These are phyloP conservation scores for Dimargaris xerosporica DNA, from an alignment of 192 early-diverging fungal genomes.

Conservation along the genomic window DNA sequence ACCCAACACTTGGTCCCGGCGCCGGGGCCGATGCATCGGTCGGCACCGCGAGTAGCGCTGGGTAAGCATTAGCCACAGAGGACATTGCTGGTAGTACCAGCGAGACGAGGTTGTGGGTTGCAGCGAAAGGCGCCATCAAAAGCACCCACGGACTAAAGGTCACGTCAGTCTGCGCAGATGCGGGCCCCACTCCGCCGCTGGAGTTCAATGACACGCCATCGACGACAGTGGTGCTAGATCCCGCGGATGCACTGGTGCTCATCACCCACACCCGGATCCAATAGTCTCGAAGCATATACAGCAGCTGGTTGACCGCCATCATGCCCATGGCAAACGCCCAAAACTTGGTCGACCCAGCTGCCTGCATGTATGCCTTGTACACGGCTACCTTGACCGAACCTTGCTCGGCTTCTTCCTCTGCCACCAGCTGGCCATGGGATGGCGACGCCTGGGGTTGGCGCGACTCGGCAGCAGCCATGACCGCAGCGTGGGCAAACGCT, in stretches of 20 bases:
- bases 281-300: slow-evolving; percentile 38
- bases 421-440: slow-evolving; percentile 47
- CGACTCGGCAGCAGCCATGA: slow-evolving; percentile 21
- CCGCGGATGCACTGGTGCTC: background rate
- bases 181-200: background rate
- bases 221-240: background rate
- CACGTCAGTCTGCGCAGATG: background rate
- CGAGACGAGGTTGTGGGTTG: too few species aligned
- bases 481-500: slow-evolving; percentile 14
- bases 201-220: background rate
- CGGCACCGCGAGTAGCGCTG: background rate
- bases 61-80: background rate
- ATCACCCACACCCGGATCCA: slow-evolving; percentile 51
- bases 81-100: slow-evolving; percentile 1
- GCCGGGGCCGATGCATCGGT: slow-evolving; percentile 10
- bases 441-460: too few species aligned
- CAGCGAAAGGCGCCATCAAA: too few species aligned
- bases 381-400: slow-evolving; percentile 62
- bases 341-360: slow-evolving; percentile 45
- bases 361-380: slow-evolving; percentile 61
- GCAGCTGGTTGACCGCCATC: slow-evolving; percentile 25
- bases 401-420: slow-evolving; percentile 68
- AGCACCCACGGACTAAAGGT: too few species aligned
- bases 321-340: slow-evolving; percentile 39
- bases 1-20: slow-evolving; percentile 28